These are phyloP conservation scores for Monosporozyma solicola DNA, from an alignment of 805 yeast species.

Conservation along the genomic window DNA sequence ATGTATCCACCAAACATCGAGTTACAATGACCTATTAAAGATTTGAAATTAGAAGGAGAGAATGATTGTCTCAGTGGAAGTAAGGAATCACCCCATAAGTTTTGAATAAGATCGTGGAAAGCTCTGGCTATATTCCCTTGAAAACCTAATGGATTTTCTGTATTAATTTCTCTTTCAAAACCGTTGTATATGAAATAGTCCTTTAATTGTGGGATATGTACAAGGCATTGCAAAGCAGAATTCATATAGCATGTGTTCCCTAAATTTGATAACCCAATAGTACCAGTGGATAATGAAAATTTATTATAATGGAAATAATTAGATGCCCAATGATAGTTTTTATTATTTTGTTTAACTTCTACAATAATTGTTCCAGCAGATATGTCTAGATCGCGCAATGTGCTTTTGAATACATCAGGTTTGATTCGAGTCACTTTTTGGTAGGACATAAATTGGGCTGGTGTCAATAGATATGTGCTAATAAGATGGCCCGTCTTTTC, in stretches of 20 bases:
- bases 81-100: conserved; percentile 38
- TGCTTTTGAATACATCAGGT: conserved; percentile 9
- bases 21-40: conserved; percentile 68
- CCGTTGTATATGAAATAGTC: conserved; percentile 60
- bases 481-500: neutral
- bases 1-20: conserved; percentile 77
- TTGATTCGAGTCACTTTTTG: conserved; percentile 18
- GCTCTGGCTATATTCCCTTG: conserved; percentile 71
- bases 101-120: conserved; percentile 60
- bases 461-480: conserved; percentile 18
- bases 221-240: conserved; percentile 82
- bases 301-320: conserved; percentile 26
- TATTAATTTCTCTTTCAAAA: conserved; percentile 59
- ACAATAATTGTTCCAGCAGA: conserved; percentile 26
- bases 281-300: conserved; percentile 37
- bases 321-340: conserved; percentile 33
- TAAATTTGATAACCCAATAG: conserved; percentile 54
- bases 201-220: conserved; percentile 76
- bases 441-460: conserved; percentile 23
- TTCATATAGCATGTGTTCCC: conserved; percentile 96
- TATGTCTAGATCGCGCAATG: conserved; percentile 18
- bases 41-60: conserved; percentile 72
- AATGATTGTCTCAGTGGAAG: conserved; percentile 18
- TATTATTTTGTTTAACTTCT: conserved; percentile 24
- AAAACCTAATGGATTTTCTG: conserved; percentile 76